These are phyloP conservation scores for Coemansia interrupta DNA, from an alignment of 192 early-diverging fungal genomes.

Conservation along the genomic window DNA sequence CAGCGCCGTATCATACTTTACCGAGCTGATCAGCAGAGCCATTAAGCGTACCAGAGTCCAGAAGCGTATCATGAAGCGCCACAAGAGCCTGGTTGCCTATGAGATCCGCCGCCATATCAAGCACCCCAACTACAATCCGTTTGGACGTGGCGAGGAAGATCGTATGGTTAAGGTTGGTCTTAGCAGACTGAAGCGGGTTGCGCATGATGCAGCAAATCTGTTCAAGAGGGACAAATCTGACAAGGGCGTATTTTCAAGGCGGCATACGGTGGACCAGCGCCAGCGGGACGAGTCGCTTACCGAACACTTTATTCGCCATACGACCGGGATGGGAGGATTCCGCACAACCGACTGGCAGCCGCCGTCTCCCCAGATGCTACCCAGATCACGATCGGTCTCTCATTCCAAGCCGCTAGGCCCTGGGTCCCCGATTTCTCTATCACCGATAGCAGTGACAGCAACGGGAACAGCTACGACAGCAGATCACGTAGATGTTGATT, in stretches of 20 bases:
- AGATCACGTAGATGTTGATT: not conserved
- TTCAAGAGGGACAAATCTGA: slow-evolving; percentile 18
- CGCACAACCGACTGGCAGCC: slow-evolving; percentile 31
- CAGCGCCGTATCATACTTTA: slow-evolving; percentile 40
- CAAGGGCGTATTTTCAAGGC: slow-evolving; percentile 10
- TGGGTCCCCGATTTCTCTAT: not conserved
- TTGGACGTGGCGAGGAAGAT: slow-evolving; percentile 37
- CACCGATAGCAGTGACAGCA: no score
- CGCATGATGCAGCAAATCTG: slow-evolving; percentile 14
- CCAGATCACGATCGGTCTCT: not conserved
- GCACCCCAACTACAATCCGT: slow-evolving; percentile 52
- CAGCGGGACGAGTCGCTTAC: slow-evolving; percentile 34
- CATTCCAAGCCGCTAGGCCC: not conserved
- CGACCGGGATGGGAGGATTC: slow-evolving; percentile 46
- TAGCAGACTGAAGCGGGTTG: slow-evolving; percentile 20
- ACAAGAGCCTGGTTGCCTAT: slow-evolving; percentile 38
- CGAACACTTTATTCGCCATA: slow-evolving; percentile 41
- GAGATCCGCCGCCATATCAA: slow-evolving; percentile 54
- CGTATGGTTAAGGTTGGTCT: slow-evolving; percentile 22
- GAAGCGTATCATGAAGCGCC: slow-evolving; percentile 38
- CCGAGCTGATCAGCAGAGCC: slow-evolving; percentile 22
- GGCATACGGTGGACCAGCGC: slow-evolving; percentile 17
- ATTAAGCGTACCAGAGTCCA: slow-evolving; percentile 40
- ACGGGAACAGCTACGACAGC: no score
- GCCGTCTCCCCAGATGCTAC: slow-evolving; percentile 16